A percentile compares a stretch with the other conserved stretches of the same genome.
Conservation (phyloP, 441 rosid species). For the Theobroma grandiflorum region DNA sequence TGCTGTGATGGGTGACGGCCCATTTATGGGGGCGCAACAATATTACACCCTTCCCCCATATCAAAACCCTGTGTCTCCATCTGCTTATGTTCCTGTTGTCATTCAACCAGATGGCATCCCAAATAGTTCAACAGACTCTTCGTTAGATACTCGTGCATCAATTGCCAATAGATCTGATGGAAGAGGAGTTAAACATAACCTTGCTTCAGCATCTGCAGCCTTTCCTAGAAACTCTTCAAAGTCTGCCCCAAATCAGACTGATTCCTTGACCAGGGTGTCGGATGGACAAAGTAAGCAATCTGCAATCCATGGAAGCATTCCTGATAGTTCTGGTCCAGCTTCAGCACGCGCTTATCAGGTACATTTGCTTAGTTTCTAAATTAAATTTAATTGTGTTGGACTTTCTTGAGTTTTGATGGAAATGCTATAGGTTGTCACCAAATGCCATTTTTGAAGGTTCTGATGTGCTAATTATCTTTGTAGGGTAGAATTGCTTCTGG, state of each 20-base stretch:
- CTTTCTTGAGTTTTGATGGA: constrained; percentile 2
- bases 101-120: constrained; percentile 60
- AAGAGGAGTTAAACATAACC: constrained; percentile 53
- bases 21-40: constrained; percentile 69
- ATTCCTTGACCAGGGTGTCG: constrained; percentile 46
- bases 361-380: background rate
- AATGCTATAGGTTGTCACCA: background rate
- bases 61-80: constrained; percentile 62
- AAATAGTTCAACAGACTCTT: constrained; percentile 50
- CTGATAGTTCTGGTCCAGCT: constrained; percentile 47
- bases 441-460: background rate
- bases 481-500: constrained; percentile 73
- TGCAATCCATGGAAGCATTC: constrained; percentile 46
- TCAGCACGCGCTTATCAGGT: constrained; percentile 63
- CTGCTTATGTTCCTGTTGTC: constrained; percentile 63
- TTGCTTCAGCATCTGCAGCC: constrained; percentile 56
- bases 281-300: constrained; percentile 60
- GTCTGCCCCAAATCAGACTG: constrained; percentile 48
- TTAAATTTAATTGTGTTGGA: background rate
- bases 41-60: constrained; percentile 70
- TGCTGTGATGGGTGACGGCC: constrained; percentile 71
- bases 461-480: constrained; percentile 28
- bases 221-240: constrained; percentile 55
- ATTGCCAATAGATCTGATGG: constrained; percentile 50
- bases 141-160: constrained; percentile 53